Conservation (phyloP, 495 filamentous ascomycete species). For the Ascobolus immersus region DNA sequence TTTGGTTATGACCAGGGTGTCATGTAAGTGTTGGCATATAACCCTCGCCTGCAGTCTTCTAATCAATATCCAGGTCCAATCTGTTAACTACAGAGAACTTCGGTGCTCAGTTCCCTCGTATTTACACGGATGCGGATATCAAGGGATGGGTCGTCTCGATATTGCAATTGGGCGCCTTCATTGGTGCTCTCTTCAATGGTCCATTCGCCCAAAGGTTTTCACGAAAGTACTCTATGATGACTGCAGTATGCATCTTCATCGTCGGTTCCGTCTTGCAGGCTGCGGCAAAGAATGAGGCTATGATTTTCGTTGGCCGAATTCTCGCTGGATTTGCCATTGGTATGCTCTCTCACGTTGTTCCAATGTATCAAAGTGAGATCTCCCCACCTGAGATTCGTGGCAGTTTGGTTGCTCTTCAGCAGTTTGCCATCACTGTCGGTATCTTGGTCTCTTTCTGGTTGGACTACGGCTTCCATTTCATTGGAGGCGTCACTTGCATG, state of each 20-base stretch:
- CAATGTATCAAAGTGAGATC: slow-evolving; percentile 30
- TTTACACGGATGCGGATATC: slow-evolving; percentile 8
- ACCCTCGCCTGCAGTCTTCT: neutral
- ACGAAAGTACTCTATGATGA: slow-evolving; percentile 11
- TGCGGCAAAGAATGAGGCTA: slow-evolving; percentile 17
- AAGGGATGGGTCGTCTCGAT: slow-evolving; percentile 13
- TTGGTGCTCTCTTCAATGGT: slow-evolving; percentile 14
- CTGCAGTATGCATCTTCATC: slow-evolving; percentile 13
- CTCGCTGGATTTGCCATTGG: slow-evolving; percentile 24
- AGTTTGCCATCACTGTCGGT: slow-evolving; percentile 29
- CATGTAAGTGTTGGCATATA: neutral
- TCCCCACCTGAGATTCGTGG: slow-evolving; percentile 30
- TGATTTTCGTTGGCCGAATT: slow-evolving; percentile 24
- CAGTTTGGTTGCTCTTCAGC: slow-evolving; percentile 27
- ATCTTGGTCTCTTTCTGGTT: slow-evolving; percentile 30
- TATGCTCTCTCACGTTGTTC: slow-evolving; percentile 16
- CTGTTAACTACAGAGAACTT: slow-evolving; percentile 20
- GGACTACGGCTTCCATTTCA: slow-evolving; percentile 24
- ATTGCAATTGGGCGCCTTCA: slow-evolving; percentile 8
- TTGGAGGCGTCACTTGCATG: slow-evolving; percentile 9
- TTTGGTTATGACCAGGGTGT: slow-evolving; percentile 8
- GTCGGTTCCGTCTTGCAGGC: slow-evolving; percentile 20
- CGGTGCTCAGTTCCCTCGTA: slow-evolving; percentile 10
- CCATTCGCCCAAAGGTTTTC: slow-evolving; percentile 13
- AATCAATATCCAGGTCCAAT: neutral